Conservation (phyloP, 1,284 basidiomycete genomes). For the Mycena citricolor region DNA sequence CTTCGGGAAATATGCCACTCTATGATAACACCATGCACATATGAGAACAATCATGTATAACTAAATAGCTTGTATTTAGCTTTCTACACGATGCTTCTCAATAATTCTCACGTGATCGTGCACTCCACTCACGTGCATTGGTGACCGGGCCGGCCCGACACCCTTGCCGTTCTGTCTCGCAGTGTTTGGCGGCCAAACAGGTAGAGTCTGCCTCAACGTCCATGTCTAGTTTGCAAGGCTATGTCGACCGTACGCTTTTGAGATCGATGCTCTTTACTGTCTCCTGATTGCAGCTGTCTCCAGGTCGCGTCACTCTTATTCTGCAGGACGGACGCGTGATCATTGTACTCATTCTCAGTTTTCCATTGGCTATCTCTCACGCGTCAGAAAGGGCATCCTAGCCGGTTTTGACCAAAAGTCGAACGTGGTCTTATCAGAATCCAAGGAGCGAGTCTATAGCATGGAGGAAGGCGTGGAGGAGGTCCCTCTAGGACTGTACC, state of each 20-base stretch:
- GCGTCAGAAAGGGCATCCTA: constrained; percentile 70
- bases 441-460: constrained; percentile 88
- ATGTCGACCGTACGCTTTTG: constrained; percentile 71
- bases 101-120: no score
- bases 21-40: no score
- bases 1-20: no score
- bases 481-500: constrained; percentile 92
- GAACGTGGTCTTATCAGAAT: constrained; percentile 89
- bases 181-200: no score
- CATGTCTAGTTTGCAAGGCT: constrained; percentile 84
- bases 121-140: no score
- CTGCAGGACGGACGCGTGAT: constrained; percentile 91
- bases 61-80: no score
- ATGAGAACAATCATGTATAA: no score
- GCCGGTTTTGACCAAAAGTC: constrained; percentile 92
- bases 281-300: constrained; percentile 1
- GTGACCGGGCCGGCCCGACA: no score
- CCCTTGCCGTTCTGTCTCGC: no score
- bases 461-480: constrained; percentile 92
- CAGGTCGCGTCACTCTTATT: constrained; percentile 82
- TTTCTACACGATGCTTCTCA: no score
- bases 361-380: constrained; percentile 44
- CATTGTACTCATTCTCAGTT: constrained; percentile 58
- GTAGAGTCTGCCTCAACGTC: no score
- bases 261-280: constrained; percentile 45